Evolutionary conservation across 495 filamentous ascomycete genomes (phyloP).

Genomic region (Talaromyces stipitatus): DNA sequence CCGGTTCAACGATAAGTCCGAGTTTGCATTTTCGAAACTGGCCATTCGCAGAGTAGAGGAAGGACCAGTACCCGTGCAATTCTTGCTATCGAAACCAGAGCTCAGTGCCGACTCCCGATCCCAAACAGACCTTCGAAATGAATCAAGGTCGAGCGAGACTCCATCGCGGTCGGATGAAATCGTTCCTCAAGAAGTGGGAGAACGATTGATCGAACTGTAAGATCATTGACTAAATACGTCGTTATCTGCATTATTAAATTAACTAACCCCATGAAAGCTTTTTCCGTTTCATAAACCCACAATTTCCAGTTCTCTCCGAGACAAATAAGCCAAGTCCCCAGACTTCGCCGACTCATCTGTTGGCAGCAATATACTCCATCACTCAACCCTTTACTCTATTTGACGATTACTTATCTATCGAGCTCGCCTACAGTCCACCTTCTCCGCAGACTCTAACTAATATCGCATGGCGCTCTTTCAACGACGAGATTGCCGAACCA

Average conservation of each 20-base stretch:
- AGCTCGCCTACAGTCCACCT: background rate
- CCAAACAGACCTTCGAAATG: background rate
- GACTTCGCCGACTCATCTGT: background rate
- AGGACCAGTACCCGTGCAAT: background rate
- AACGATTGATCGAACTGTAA: conserved; percentile 1
- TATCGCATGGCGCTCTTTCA: background rate
- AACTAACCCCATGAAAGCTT: background rate
- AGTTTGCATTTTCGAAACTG: conserved; percentile 1
- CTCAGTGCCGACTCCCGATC: background rate
- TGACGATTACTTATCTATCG: background rate
- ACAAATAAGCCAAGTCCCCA: background rate
- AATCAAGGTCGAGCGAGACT: background rate
- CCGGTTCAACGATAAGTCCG: background rate
- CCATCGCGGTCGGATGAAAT: background rate
- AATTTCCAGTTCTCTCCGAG: background rate
- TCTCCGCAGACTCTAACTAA: background rate
- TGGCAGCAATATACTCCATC: background rate
- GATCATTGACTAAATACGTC: background rate
- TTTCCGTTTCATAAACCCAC: conserved; percentile 1
- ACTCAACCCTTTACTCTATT: background rate
- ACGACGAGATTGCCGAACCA: conserved; percentile 1
- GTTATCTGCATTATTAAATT: background rate
- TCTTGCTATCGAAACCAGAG: background rate
- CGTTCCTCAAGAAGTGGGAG: background rate
- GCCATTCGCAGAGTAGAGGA: background rate